These are phyloP conservation scores for Biscogniauxia mediterranea DNA, from an alignment of 2,329 filamentous ascomycete species.

Conservation along the genomic window DNA sequence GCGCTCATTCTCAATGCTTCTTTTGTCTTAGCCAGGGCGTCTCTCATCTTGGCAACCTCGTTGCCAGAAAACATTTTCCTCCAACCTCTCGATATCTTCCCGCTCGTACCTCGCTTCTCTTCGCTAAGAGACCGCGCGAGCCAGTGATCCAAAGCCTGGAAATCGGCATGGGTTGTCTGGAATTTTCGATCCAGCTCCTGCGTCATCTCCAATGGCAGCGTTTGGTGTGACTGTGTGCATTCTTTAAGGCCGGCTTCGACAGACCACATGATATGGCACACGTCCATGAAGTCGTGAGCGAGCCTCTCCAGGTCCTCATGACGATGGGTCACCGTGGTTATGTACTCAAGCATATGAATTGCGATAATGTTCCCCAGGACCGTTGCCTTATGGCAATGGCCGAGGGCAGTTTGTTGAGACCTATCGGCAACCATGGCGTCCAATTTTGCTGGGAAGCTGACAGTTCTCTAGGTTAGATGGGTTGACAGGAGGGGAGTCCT, in stretches of 20 bases:
- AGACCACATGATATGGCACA: constrained; percentile 64
- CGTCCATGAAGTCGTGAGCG: constrained; percentile 65
- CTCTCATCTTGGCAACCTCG: constrained; percentile 59
- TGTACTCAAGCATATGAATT: constrained; percentile 63
- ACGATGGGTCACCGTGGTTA: constrained; percentile 53
- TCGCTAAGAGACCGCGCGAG: constrained; percentile 60
- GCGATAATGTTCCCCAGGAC: constrained; percentile 62
- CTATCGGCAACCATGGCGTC: constrained; percentile 25
- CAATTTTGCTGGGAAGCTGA: neutral
- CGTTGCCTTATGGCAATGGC: constrained; percentile 47
- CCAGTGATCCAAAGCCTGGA: constrained; percentile 62
- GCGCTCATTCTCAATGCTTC: constrained; percentile 64
- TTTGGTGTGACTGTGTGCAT: constrained; percentile 47
- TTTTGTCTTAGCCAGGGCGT: constrained; percentile 55
- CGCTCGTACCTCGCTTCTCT: constrained; percentile 60
- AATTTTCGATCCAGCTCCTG: constrained; percentile 65
- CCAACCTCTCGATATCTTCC: constrained; percentile 59
- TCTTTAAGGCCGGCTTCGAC: constrained; percentile 65
- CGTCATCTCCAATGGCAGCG: constrained; percentile 59
- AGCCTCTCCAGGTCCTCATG: constrained; percentile 54
- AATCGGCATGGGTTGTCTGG: constrained; percentile 58
- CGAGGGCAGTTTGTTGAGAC: constrained; percentile 23
- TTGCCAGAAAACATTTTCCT: constrained; percentile 62
- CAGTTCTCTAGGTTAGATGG: neutral
- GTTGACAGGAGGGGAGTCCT: neutral